Evolutionary conservation across 2,329 filamentous ascomycete genomes (phyloP), one percentile per base, ranked within the genome.

Genomic region (Pseudogymnoascus sp.): DNA sequence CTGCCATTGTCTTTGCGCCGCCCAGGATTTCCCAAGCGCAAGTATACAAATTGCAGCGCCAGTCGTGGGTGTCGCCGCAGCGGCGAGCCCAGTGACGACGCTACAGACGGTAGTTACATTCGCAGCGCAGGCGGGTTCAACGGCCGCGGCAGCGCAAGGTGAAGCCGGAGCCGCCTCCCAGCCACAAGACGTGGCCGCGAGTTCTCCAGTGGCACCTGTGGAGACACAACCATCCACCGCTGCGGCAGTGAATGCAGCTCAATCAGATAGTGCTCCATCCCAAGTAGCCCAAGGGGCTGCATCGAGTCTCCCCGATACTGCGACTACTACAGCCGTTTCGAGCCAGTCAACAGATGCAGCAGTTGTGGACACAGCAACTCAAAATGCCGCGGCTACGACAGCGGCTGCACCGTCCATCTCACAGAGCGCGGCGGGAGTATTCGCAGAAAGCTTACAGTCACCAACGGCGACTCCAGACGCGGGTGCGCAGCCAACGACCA

Each of bases 311-410:
- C 1, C 28, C n/a, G 50, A 56, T 10, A 35, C 50, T 14, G 6
- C 50, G 28, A 56, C 5, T 56, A 22, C 50, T 3, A 19, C 50
- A 14, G 50, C 22, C 3, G n/a, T 14, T 12, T 33, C 50, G 16
- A 33, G 16, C 24, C 56, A 33, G 40, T 26, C 40, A 59, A 61
- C 56, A 22, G 60, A 61, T 8, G 43, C 35, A 10, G 63, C 59
- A 41, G 62, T 62, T 14, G 46, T 50, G 62, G 65, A 62, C 22
- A 63, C 63, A 26, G 64, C 59, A 33, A 26, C 28, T 22, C 62
- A 60, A 14, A 28, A 12, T n/a, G 12, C 46, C 3, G n/a, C 41
- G 1, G 43, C 16, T 10, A 62, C 60, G 5, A 19, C 62, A 62
- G 33, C 61, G 7, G 63, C 37, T 19, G 12, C 33, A 12, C 28